Evolutionary conservation across 768 basidiomycete genomes (phyloP).

Genomic region (Tylopilus subfusipes): DNA sequence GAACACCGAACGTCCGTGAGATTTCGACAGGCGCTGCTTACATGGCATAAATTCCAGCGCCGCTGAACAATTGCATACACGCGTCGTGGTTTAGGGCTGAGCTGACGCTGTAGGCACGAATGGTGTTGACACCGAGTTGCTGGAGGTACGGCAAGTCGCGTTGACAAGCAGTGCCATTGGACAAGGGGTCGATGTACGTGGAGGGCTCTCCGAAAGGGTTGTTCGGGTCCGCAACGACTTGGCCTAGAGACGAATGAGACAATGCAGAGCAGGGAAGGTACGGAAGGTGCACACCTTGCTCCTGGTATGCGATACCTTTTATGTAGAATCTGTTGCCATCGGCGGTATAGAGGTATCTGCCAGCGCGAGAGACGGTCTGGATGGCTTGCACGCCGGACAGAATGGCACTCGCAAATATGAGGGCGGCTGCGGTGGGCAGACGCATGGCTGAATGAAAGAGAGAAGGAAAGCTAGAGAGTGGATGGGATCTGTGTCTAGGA

Average conservation of each 20-base stretch:
- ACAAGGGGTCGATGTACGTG: constrained; percentile 77
- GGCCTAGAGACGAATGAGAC: constrained; percentile 27
- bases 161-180: constrained; percentile 60
- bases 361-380: constrained; percentile 61
- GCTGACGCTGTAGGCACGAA: constrained; percentile 87
- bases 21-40: constrained; percentile 36
- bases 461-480: constrained; percentile 10
- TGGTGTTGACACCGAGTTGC: constrained; percentile 72
- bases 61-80: constrained; percentile 77
- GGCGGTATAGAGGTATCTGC: constrained; percentile 77
- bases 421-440: constrained; percentile 18
- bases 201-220: constrained; percentile 70
- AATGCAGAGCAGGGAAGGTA: background rate
- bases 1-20: constrained; percentile 1
- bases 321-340: constrained; percentile 82
- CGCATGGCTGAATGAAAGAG: constrained; percentile 25
- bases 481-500: background rate
- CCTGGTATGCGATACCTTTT: constrained; percentile 83
- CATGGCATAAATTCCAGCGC: constrained; percentile 88
- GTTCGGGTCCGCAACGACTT: constrained; percentile 40
- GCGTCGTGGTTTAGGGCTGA: constrained; percentile 78
- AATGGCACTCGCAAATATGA: constrained; percentile 41
- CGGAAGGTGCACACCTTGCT: constrained; percentile 52
- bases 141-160: constrained; percentile 79
- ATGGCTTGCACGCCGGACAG: constrained; percentile 61